phyloP scores from a whole-genome alignment of 2,329 filamentous ascomycete species.

The Paraphoma chrysanthemicola region DNA sequence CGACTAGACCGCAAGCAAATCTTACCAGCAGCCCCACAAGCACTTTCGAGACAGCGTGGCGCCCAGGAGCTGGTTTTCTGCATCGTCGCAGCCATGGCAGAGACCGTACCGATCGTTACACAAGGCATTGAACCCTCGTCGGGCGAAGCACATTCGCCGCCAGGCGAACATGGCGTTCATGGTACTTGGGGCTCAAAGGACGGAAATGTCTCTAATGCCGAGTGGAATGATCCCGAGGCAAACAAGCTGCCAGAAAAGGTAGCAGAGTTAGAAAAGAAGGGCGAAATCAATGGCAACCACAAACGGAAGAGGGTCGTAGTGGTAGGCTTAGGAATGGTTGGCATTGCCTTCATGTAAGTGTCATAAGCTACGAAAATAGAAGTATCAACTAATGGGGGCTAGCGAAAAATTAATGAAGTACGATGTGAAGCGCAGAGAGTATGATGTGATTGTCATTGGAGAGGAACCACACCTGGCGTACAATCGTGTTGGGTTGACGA shows the following conservation, averaged over 20 bases:
- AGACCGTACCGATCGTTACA: constrained; percentile 35
- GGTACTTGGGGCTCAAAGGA: constrained; percentile 36
- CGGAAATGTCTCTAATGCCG: constrained; percentile 51
- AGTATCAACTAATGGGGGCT: constrained; percentile 1
- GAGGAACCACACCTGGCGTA: constrained; percentile 89
- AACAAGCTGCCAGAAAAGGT: constrained; percentile 55
- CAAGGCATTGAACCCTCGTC: constrained; percentile 42
- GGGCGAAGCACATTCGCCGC: constrained; percentile 39
- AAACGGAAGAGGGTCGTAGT: constrained; percentile 75
- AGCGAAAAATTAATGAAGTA: constrained; percentile 91
- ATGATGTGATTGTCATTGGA: constrained; percentile 83
- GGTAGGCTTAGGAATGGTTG: constrained; percentile 91
- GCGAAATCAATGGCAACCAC: constrained; percentile 35
- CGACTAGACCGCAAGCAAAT: not conserved
- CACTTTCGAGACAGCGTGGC: not conserved
- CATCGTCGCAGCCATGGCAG: constrained; percentile 19
- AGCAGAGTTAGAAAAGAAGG: constrained; percentile 31
- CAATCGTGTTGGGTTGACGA: constrained; percentile 87
- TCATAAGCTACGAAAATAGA: not conserved
- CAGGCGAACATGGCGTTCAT: constrained; percentile 25
- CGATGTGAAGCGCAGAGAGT: constrained; percentile 76
- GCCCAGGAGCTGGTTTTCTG: not conserved
- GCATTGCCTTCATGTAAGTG: constrained; percentile 83
- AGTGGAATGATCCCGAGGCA: constrained; percentile 56
- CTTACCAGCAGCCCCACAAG: too few relatives aligned